Evolutionary conservation across 345 rosid genomes (phyloP).

Genomic region (Limnanthes douglasii): DNA sequence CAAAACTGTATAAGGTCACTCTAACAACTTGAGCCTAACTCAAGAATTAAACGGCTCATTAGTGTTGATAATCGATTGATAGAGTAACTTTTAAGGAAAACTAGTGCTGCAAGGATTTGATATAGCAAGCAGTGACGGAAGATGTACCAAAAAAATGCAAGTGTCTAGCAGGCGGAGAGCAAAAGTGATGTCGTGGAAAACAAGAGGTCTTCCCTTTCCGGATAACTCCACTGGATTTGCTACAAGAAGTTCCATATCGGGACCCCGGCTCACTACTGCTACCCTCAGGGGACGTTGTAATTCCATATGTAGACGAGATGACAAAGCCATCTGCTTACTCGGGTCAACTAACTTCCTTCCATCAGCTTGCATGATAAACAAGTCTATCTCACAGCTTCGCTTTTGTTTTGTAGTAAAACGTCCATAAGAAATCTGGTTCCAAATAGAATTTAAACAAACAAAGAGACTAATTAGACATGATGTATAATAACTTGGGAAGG

Average conservation of each 20-base stretch:
- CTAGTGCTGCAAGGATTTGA: no score
- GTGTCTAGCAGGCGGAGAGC: constrained; percentile 63
- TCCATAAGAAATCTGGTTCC: constrained; percentile 73
- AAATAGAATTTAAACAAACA: constrained; percentile 4
- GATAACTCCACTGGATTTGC: constrained; percentile 92
- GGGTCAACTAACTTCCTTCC: constrained; percentile 83
- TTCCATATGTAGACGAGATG: constrained; percentile 51
- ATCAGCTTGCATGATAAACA: constrained; percentile 72
- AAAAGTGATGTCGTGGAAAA: constrained; percentile 70
- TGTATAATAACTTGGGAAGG: not conserved
- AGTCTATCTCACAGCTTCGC: constrained; percentile 67
- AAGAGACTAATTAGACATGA: not conserved
- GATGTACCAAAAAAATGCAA: constrained; percentile 87
- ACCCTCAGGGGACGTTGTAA: constrained; percentile 77
- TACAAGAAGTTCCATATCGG: constrained; percentile 79
- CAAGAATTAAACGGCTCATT: no score
- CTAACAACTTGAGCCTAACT: no score
- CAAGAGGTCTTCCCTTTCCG: constrained; percentile 92
- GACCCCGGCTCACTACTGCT: constrained; percentile 61
- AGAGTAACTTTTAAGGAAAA: no score
- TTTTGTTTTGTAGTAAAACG: constrained; percentile 47
- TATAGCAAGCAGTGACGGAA: constrained; percentile 1
- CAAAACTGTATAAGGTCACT: no score
- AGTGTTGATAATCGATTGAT: no score
- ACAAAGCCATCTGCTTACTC: constrained; percentile 53